Percentiles rank a stretch among this genome's conserved stretches.
These are phyloP conservation scores for Closterium sp. DNA, from an alignment of 139 green algal genomes.

Conservation along the genomic window DNA sequence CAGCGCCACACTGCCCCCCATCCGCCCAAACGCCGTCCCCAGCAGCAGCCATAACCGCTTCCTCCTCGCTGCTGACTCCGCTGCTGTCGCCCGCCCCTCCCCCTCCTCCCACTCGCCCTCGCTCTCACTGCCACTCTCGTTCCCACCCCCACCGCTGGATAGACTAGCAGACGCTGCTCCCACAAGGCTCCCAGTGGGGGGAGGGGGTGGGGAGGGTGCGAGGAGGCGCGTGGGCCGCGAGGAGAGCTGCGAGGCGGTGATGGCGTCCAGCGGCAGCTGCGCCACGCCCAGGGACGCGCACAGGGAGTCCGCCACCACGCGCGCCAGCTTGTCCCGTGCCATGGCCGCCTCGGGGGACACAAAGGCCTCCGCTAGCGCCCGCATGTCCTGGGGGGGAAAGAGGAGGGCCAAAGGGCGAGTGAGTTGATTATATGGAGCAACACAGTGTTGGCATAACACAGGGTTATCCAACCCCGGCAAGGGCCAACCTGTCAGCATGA, in stretches of 20 bases:
- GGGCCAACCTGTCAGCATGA: too few species aligned
- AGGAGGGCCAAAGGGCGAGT: too few species aligned
- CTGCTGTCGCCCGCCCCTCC: slow-evolving; percentile 13
- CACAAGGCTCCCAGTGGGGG: too few species aligned
- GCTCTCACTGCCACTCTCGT: not conserved
- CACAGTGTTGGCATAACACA: too few species aligned
- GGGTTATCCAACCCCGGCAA: too few species aligned
- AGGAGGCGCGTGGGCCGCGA: not conserved
- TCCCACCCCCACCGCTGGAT: not conserved
- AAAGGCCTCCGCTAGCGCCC: not conserved
- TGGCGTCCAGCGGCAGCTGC: not conserved
- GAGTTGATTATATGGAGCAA: too few species aligned
- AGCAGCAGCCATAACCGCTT: slow-evolving; percentile 21
- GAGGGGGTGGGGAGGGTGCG: not conserved
- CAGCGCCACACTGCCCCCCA: not conserved
- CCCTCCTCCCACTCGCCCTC: not conserved
- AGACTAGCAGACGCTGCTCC: not conserved
- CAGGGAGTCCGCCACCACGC: not conserved
- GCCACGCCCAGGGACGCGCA: not conserved
- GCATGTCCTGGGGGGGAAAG: not conserved
- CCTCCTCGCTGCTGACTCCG: not conserved
- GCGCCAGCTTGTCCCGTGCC: not conserved
- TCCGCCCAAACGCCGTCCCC: not conserved
- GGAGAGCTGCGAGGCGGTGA: not conserved
- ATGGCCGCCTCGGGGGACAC: not conserved